Evolutionary conservation across 75 land plant genomes (phyloP), one percentile per base, ranked within the genome.

Genomic region (Cryptomeria japonica): DNA sequence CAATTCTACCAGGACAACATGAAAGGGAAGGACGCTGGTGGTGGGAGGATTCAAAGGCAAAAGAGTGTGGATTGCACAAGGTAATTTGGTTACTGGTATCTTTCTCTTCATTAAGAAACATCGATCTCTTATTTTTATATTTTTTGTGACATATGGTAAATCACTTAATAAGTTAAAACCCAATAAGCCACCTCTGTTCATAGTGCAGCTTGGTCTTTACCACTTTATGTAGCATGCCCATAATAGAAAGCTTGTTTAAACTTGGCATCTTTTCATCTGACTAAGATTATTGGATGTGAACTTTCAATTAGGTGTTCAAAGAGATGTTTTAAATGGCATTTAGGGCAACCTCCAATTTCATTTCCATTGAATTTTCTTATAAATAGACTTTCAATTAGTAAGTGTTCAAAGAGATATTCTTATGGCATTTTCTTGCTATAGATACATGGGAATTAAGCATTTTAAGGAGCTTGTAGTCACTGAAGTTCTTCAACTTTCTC

Each of bases 11-110:
- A 13, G 95, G 99, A 28, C 97, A 97, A 85, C 98, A 96, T 86
- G 99, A 96, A 89, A 88, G 98, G 78, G 98, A 96, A 87, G 99
- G 99, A 73, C 91, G 98, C 53, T 98, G 99, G 99, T 98, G 99
- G 99, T 97, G 99, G 99, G 99, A 97, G 87, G 98, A 97, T 90
- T 93, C 99, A 34, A 93, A 90, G 84, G 96, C 98, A 14, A 97
- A 97, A 93, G 98, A 97, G 72, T 95, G 97, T 79, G 99, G 98
- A 32, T 93, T 97, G 49, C 98, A 97, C 91, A 97, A 97, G 90
- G 98, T 85, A 37, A 38, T 44, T n/a, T 82, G 53, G 51, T 53
- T 86, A 11, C 77, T 25, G 38, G 11, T 36, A 6, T 36, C 0
- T 36, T 70, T 78, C 12, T 15, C 28, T 22, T 56, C 19, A 22